Evolutionary conservation across 768 basidiomycete species (phyloP), one percentile per base, ranked within the genome.

Genomic region (Gelatoporia subvermispora): DNA sequence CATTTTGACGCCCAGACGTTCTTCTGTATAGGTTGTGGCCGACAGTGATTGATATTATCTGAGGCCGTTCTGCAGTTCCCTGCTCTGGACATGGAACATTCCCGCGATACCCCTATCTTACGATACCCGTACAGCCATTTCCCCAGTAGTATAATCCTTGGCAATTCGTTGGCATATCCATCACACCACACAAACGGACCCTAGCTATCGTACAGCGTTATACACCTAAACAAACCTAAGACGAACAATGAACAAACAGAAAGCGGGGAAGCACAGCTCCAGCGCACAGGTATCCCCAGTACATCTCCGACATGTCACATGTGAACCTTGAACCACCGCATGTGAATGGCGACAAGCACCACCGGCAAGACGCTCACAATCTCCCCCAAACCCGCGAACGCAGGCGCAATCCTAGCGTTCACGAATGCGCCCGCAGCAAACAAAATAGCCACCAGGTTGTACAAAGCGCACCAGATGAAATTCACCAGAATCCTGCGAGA

Each of bases 341-440:
- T 37, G 47, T 60, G 59, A 50, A 66, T 56, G 16, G 68, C 71
- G 18, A 73, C 56, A 5, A 68, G 37, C 21, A 74, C 56, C 3
- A 74, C 72, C n/a, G 72, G 72, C 20, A 71, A 38, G 9, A 74
- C 62, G 46, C 69, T 70, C 21, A 73, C 70, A 35, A 73, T 48
- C 61, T 74, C 73, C 11, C 73, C 73, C 41, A 74, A 47, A 10
- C 71, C 73, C 2, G 73, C 73, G 57, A 69, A 73, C 47, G 67
- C 66, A 11, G 72, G 72, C 23, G 67, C 63, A 34, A 74, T 64
- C 31, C 68, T 53, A 23, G 65, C 60, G 39, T 62, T 49, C 24
- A 73, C 65, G 53, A 79, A 73, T 37, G 67, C 74, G 10, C 79
- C 79, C 1, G 72, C 72, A 4, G 77, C 77, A 36, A 80, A 67